A percentile compares a stretch with the other conserved stretches of the same genome.
phyloP scores from a whole-genome alignment of 805 yeast species.

The Nakazawaea ishiwadae region DNA sequence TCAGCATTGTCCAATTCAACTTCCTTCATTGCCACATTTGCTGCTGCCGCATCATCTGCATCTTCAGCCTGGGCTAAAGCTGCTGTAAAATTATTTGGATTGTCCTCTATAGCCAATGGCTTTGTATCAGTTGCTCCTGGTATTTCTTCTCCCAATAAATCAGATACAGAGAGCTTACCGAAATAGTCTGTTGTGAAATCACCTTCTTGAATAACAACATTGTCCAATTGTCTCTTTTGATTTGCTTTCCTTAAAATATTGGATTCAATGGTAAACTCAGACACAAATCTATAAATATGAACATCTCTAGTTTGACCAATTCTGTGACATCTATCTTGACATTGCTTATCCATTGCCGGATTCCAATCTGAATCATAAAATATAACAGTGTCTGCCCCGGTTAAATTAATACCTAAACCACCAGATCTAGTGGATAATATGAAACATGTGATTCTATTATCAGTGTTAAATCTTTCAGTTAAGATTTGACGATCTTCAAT shows the following conservation, averaged over 20 bases:
- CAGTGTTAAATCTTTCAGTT: slow-evolving; percentile 90
- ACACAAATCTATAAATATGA: slow-evolving; percentile 92
- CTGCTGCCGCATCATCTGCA: slow-evolving; percentile 86
- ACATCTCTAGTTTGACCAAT: slow-evolving; percentile 98
- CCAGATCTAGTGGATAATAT: slow-evolving; percentile 95
- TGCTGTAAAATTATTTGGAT: slow-evolving; percentile 27
- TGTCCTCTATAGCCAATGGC: slow-evolving; percentile 19
- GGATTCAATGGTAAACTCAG: slow-evolving; percentile 94
- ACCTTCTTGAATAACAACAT: slow-evolving; percentile 95
- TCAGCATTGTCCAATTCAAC: slow-evolving; percentile 82
- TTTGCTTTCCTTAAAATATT: slow-evolving; percentile 91
- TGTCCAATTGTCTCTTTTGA: slow-evolving; percentile 89
- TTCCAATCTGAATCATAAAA: slow-evolving; percentile 99
- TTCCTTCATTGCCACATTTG: slow-evolving; percentile 82
- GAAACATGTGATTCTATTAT: slow-evolving; percentile 81
- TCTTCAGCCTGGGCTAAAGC: slow-evolving; percentile 91
- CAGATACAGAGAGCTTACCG: slow-evolving; percentile 80
- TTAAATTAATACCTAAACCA: slow-evolving; percentile 93
- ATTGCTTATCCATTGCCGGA: slow-evolving; percentile 99
- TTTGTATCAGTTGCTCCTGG: slow-evolving; percentile 21
- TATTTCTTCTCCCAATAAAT: slow-evolving; percentile 65
- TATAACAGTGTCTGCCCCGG: slow-evolving; percentile 98
- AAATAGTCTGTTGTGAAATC: slow-evolving; percentile 97
- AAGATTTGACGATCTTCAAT: slow-evolving; percentile 93
- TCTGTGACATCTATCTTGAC: slow-evolving; percentile 98